Conservation (phyloP, 2,329 filamentous ascomycete species). For the Apiospora koreana region DNA sequence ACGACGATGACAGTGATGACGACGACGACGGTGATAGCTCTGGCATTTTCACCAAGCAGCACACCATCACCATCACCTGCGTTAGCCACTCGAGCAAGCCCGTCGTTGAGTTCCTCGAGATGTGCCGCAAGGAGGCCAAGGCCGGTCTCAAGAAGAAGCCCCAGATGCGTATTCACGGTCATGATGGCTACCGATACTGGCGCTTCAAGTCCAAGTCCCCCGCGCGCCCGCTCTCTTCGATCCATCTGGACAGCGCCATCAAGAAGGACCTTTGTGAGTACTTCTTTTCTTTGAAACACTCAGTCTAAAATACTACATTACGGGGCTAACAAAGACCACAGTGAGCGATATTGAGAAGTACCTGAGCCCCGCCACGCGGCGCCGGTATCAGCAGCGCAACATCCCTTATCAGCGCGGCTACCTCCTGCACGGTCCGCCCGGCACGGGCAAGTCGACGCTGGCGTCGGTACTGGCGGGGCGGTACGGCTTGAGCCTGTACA, state of each 20-base stretch:
- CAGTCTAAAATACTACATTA: background rate
- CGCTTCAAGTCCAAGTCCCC: conserved; percentile 26
- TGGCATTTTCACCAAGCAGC: background rate
- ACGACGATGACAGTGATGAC: background rate
- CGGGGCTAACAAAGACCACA: background rate
- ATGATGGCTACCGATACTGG: conserved; percentile 32
- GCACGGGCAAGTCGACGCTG: conserved; percentile 7
- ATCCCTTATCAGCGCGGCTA: conserved; percentile 14
- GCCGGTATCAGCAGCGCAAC: conserved; percentile 1
- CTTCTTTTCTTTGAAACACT: background rate
- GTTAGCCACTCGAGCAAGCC: background rate
- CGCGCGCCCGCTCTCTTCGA: conserved; percentile 25
- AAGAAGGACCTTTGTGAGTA: conserved; percentile 6
- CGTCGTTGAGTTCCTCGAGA: conserved; percentile 4
- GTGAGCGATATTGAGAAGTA: conserved; percentile 12
- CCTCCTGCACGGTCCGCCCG: conserved; percentile 13
- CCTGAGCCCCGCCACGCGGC: conserved; percentile 2
- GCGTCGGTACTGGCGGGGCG: conserved; percentile 14
- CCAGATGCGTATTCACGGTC: conserved; percentile 25
- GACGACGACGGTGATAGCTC: background rate
- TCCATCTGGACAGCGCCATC: conserved; percentile 7
- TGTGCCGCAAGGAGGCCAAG: background rate
- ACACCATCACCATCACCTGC: background rate
- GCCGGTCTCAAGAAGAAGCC: background rate
- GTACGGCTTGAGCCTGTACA: conserved; percentile 39